phyloP scores from a whole-genome alignment of 257 asterid species.

The Solanum corneliomulleri region DNA sequence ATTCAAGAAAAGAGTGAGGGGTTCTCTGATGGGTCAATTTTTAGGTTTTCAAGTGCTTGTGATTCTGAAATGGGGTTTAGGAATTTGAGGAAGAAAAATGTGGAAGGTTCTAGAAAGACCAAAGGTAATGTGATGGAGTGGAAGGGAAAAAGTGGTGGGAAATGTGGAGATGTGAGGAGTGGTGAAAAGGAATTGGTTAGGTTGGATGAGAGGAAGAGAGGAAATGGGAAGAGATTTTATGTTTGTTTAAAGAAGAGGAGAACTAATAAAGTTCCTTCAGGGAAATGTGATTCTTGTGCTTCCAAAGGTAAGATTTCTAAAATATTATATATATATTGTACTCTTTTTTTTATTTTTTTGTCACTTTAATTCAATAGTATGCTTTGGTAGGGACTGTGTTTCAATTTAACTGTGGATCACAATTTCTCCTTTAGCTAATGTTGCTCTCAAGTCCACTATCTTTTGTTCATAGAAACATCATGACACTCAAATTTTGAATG shows the following conservation, averaged over 20 bases:
- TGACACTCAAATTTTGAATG: not conserved
- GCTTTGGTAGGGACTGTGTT: not conserved
- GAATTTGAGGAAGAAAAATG: conserved; percentile 19
- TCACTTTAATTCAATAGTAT: not conserved
- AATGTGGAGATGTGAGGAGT: conserved; percentile 6
- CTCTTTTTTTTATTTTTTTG: not conserved
- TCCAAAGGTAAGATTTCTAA: conserved; percentile 37
- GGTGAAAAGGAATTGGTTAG: conserved; percentile 19
- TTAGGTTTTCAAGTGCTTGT: conserved; percentile 46
- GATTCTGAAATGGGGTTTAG: conserved; percentile 9
- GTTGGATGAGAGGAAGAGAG: not conserved
- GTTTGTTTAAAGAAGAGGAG: conserved; percentile 51
- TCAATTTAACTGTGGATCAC: not conserved
- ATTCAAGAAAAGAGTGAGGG: conserved; percentile 7
- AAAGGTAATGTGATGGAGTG: conserved; percentile 7
- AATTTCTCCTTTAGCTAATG: not conserved
- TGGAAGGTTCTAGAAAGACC: conserved; percentile 9
- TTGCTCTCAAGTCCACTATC: not conserved
- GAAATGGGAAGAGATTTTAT: conserved; percentile 29
- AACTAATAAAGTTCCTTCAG: conserved; percentile 38
- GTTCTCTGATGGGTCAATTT: conserved; percentile 19
- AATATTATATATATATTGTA: not conserved
- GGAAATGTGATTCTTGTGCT: conserved; percentile 51
- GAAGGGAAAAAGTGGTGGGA: conserved; percentile 29
- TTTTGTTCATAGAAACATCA: not conserved